A percentile compares a stretch with the other conserved stretches of the same genome.
These are phyloP conservation scores for Fibroporia radiculosa DNA, from an alignment of 768 basidiomycete species.

Conservation along the genomic window DNA sequence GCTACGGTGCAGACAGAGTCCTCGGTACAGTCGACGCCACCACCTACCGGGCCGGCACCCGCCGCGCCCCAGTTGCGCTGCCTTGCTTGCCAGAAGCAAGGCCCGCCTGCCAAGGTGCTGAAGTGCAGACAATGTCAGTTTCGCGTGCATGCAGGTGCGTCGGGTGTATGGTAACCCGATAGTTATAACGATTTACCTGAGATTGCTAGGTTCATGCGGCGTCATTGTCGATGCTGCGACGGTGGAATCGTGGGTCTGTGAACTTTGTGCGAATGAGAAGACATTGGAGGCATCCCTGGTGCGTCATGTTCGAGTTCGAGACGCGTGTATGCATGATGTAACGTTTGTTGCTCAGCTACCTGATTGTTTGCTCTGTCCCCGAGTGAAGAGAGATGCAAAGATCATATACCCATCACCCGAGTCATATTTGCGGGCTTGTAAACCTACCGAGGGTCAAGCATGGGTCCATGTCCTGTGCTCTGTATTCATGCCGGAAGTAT, in stretches of 20 bases:
- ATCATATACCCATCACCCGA: conserved; percentile 46
- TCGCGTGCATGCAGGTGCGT: conserved; percentile 70
- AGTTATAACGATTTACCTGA: neutral
- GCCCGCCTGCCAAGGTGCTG: conserved; percentile 69
- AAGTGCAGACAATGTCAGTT: conserved; percentile 78
- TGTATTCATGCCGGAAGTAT: conserved; percentile 79
- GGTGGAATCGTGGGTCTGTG: conserved; percentile 77
- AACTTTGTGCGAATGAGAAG: conserved; percentile 81
- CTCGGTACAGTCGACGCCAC: conserved; percentile 50
- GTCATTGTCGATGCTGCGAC: conserved; percentile 54
- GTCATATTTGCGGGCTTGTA: conserved; percentile 67
- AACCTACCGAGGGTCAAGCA: conserved; percentile 88
- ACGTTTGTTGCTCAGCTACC: conserved; percentile 20
- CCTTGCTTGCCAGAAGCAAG: conserved; percentile 65
- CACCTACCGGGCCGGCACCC: conserved; percentile 38
- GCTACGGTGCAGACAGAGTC: conserved; percentile 26
- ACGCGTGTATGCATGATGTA: neutral
- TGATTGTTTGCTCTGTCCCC: conserved; percentile 83
- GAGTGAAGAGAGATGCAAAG: conserved; percentile 41
- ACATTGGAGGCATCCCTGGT: conserved; percentile 78
- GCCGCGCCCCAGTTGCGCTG: conserved; percentile 63
- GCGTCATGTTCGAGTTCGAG: conserved; percentile 17
- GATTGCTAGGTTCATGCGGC: conserved; percentile 53
- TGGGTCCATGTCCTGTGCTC: conserved; percentile 92
- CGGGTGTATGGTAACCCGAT: neutral